phyloP scores from a whole-genome alignment of 2,329 filamentous ascomycete species.

The Fusarium cicatricum region DNA sequence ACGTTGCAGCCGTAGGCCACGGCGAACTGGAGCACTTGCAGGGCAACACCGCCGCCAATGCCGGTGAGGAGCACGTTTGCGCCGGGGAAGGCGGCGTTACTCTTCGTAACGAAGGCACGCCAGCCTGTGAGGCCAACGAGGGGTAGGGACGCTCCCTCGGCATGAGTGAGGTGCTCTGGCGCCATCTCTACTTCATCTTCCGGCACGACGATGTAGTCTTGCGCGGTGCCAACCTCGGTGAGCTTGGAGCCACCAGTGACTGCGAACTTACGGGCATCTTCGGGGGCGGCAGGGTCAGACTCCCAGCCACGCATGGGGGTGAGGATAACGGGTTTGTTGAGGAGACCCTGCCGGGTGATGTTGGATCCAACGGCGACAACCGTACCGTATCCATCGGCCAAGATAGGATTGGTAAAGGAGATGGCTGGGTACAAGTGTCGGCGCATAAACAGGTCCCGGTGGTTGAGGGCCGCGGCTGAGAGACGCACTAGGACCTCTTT shows the following conservation, averaged over 20 bases:
- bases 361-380: slow-evolving; percentile 71
- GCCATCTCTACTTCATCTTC: slow-evolving; percentile 78
- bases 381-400: slow-evolving; percentile 82
- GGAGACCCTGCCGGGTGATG: slow-evolving; percentile 50
- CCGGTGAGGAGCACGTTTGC: slow-evolving; percentile 86
- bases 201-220: slow-evolving; percentile 75
- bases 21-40: slow-evolving; percentile 83
- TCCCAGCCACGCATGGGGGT: slow-evolving; percentile 84
- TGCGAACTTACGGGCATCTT: slow-evolving; percentile 64
- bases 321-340: slow-evolving; percentile 76
- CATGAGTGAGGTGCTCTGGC: slow-evolving; percentile 74
- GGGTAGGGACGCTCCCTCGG: slow-evolving; percentile 84
- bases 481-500: slow-evolving; percentile 79
- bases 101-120: slow-evolving; percentile 85
- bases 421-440: slow-evolving; percentile 90
- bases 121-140: slow-evolving; percentile 88
- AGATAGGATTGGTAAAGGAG: slow-evolving; percentile 78
- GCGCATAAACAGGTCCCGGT: slow-evolving; percentile 93
- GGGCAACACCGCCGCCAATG: slow-evolving; percentile 90
- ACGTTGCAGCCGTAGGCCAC: slow-evolving; percentile 77
- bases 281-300: slow-evolving; percentile 74
- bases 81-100: slow-evolving; percentile 67
- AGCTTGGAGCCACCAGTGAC: slow-evolving; percentile 75
- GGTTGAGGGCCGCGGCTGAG: slow-evolving; percentile 85
- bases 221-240: slow-evolving; percentile 71